phyloP scores from a whole-genome alignment of 2,329 filamentous ascomycete species.

The Diplodia corticola region DNA sequence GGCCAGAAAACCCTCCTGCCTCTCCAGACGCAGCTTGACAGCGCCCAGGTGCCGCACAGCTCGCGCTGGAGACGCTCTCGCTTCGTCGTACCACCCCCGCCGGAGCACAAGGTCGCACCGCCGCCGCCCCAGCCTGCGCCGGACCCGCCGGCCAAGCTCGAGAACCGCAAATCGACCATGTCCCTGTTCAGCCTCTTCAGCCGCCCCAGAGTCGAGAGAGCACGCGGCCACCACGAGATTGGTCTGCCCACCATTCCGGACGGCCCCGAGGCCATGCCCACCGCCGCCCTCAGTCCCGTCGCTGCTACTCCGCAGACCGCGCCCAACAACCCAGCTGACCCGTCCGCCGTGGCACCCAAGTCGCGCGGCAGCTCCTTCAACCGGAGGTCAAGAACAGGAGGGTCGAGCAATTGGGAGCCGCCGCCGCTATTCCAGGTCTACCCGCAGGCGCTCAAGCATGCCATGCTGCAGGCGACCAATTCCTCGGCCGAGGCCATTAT shows the following conservation, averaged over 20 bases:
- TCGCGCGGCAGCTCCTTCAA: conserved; percentile 13
- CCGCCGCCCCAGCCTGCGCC: conserved; percentile 9
- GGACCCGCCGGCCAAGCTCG: conserved; percentile 29
- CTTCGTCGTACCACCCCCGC: conserved; percentile 32
- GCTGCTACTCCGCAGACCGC: conserved; percentile 13
- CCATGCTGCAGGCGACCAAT: conserved; percentile 66
- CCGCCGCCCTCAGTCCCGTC: conserved; percentile 18
- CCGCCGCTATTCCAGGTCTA: conserved; percentile 86
- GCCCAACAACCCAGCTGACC: not conserved
- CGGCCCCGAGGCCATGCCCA: conserved; percentile 26
- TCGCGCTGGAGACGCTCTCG: conserved; percentile 42
- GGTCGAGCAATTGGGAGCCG: conserved; percentile 45
- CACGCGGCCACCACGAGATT: conserved; percentile 48
- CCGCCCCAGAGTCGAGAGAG: conserved; percentile 50
- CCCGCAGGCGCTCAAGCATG: conserved; percentile 77
- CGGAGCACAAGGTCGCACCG: conserved; percentile 6
- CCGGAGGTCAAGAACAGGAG: not conserved
- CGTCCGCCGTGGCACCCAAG: not conserved
- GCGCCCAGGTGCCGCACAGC: conserved; percentile 27
- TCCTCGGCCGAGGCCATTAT: conserved; percentile 69
- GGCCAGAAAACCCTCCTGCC: conserved; percentile 30
- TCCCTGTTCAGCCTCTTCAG: conserved; percentile 54
- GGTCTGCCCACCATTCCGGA: conserved; percentile 39
- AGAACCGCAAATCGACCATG: conserved; percentile 45
- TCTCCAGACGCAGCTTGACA: conserved; percentile 23